Base-by-base conservation (phyloP, 169 alveolate species). In the Pseudocohnilembus persalinus region DNA sequence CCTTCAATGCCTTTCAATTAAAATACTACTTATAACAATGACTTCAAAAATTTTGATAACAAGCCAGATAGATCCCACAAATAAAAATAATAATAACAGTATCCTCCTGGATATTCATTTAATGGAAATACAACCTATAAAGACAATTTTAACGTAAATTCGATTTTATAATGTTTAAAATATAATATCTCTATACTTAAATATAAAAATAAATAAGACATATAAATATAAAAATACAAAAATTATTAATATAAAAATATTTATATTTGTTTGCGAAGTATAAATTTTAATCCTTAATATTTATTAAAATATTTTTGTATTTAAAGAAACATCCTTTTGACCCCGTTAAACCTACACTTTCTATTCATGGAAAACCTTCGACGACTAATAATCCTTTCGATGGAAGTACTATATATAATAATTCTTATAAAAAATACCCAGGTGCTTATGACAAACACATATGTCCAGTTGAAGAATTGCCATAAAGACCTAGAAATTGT, bases 401-500 rank as follows among this genome's bases (percentile, higher is more conserved):
- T 34, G 82, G 73, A 26, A 25, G 33, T 6, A 31, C 82, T 77
- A 33, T 31, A 1, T 77, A 77, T 27, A 20, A 77, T 25, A 27
- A 77, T 1, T 31, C 33, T 27, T 77, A 32, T 33, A 77, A 77
- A 33, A 68, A 68, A 15, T 29, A 20, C 26, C 73, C 74, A 0
- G 82, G 82, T 6, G 73, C 30, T 0, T 79, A 79, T 63, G 76
- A 79, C 16, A 79, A 63, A 49, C 63, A 79, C 16, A 79, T 68
- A 63, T 79, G 84, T 63, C 27, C n/a, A 29, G 64, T 79, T 72
- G 35, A 79, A 28, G 76, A 63, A 29, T 79, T 49, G 24, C 84
- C 84, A 29, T 33, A 31, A 16, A 79, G 84, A 79, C 84, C 84
- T 49, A 64, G 84, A 35, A 49, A 49, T 15, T 79, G 84, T 27